These are phyloP conservation scores for Trichoderma sp. DNA, from an alignment of 2,329 filamentous ascomycete genomes.

Conservation along the genomic window DNA sequence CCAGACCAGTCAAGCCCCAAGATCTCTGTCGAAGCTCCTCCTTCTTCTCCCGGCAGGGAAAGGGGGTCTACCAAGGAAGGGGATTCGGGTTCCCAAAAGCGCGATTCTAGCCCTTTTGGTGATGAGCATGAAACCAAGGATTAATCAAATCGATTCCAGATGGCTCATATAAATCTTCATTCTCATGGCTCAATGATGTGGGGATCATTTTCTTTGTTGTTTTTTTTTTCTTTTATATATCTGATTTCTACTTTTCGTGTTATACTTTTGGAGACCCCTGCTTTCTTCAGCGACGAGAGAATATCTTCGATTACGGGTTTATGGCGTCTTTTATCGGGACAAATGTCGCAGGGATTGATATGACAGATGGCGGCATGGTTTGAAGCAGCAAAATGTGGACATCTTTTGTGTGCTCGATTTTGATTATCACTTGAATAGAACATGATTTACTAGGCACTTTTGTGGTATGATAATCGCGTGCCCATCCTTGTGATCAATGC, in stretches of 20 bases:
- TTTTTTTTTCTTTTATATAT: not conserved
- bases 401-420: conserved; percentile 23
- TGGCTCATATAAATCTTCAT: conserved; percentile 23
- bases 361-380: conserved; percentile 29
- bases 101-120: conserved; percentile 51
- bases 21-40: conserved; percentile 3
- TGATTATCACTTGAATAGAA: conserved; percentile 26
- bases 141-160: conserved; percentile 25
- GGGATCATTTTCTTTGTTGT: not conserved
- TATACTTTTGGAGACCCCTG: conserved; percentile 28
- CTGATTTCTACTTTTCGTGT: conserved; percentile 20
- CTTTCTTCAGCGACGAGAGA: conserved; percentile 22
- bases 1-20: conserved; percentile 33
- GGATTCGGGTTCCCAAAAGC: conserved; percentile 28
- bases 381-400: conserved; percentile 22
- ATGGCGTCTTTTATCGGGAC: conserved; percentile 29
- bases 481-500: not conserved
- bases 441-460: conserved; percentile 21
- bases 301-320: conserved; percentile 26
- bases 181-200: conserved; percentile 12
- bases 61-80: conserved; percentile 21
- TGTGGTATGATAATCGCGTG: not conserved
- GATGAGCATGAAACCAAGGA: conserved; percentile 57
- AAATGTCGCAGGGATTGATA: conserved; percentile 29
- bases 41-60: not conserved